Conservation (phyloP, 805 yeast species). For the Grigorovia jiainica region DNA sequence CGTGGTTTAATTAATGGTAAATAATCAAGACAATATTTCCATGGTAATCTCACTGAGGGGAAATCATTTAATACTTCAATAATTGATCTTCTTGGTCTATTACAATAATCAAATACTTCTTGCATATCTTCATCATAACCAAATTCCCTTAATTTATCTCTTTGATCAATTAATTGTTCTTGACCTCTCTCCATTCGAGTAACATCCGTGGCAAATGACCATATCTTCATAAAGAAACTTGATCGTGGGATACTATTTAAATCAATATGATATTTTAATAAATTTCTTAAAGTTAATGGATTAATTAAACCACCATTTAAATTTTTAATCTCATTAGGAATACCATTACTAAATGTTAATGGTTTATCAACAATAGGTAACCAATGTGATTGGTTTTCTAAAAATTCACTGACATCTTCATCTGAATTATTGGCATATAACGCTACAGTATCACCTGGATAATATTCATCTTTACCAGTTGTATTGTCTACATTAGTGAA, state of each 20-base stretch:
- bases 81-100: slow-evolving; percentile 81
- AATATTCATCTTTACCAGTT: slow-evolving; percentile 28
- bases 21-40: slow-evolving; percentile 64
- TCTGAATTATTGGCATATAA: slow-evolving; percentile 67
- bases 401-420: slow-evolving; percentile 50
- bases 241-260: slow-evolving; percentile 74
- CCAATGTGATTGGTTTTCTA: slow-evolving; percentile 66
- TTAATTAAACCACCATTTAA: slow-evolving; percentile 46
- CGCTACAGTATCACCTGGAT: slow-evolving; percentile 76
- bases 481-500: slow-evolving; percentile 27
- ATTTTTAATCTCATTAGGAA: slow-evolving; percentile 30
- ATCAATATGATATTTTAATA: slow-evolving; percentile 75
- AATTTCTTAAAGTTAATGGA: slow-evolving; percentile 57
- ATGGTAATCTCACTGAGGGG: slow-evolving; percentile 62
- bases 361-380: slow-evolving; percentile 53
- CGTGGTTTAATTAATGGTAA: slow-evolving; percentile 77
- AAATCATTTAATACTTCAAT: slow-evolving; percentile 80
- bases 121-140: slow-evolving; percentile 63
- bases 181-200: slow-evolving; percentile 19
- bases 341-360: slow-evolving; percentile 22
- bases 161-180: slow-evolving; percentile 45
- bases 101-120: slow-evolving; percentile 83
- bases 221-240: slow-evolving; percentile 62
- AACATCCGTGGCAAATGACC: slow-evolving; percentile 63
- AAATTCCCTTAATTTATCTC: slow-evolving; percentile 68